A percentile compares a stretch with the other conserved stretches of the same genome.
These are phyloP conservation scores for Cichorium intybus DNA, from an alignment of 140 eudicot genomes.

Conservation along the genomic window DNA sequence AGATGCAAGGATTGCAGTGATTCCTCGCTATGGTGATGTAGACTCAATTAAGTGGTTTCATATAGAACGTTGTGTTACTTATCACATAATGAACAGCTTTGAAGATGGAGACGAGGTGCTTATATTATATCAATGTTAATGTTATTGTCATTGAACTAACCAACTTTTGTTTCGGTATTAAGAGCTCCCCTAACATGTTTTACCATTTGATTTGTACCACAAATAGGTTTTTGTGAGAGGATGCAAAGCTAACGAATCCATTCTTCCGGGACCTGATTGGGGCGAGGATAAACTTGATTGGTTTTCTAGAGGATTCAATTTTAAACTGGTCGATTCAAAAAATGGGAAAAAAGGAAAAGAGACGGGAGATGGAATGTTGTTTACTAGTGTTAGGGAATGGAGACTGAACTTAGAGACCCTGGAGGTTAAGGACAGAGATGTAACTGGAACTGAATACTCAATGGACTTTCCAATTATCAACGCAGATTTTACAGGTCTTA, in stretches of 20 bases:
- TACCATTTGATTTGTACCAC: not conserved
- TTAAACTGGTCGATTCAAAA: not conserved
- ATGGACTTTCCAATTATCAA: conserved; percentile 42
- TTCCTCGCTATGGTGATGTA: conserved; percentile 26
- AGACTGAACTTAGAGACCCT: conserved; percentile 28
- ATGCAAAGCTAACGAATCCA: conserved; percentile 27
- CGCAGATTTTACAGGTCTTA: conserved; percentile 28
- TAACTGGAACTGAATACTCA: conserved; percentile 21
- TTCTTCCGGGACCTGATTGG: conserved; percentile 37
- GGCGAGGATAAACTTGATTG: conserved; percentile 32
- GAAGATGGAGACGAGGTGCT: conserved; percentile 26
- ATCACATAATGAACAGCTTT: conserved; percentile 18
- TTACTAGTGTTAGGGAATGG: conserved; percentile 34
- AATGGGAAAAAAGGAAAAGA: not conserved
- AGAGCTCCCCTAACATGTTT: not conserved
- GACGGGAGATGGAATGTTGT: conserved; percentile 20
- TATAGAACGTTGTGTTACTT: conserved; percentile 8
- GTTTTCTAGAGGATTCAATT: conserved; percentile 32
- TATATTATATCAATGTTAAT: not conserved
- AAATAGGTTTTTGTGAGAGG: conserved; percentile 37
- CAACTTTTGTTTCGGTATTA: not conserved
- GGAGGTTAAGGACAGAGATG: conserved; percentile 28
- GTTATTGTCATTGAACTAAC: not conserved
- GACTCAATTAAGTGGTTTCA: conserved; percentile 19
- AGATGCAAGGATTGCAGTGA: conserved; percentile 24